Conservation (phyloP, 805 yeast genomes). For the Candida ascalaphidarum region DNA sequence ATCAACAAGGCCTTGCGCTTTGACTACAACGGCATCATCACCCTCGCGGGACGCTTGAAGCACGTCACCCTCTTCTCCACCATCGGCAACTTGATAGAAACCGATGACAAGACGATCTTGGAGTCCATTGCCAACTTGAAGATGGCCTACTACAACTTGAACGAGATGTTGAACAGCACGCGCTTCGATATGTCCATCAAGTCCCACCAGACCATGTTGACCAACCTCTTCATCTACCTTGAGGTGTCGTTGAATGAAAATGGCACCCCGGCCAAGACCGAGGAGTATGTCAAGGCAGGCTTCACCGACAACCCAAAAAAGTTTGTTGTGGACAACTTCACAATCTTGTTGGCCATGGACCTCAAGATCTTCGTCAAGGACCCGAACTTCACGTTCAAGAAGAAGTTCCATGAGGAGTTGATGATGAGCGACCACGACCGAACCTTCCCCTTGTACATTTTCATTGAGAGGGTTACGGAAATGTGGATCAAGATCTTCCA, state of each 20-base stretch:
- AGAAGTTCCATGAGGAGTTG: slow-evolving; percentile 54
- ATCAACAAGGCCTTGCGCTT: slow-evolving; percentile 34
- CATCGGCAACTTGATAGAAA: slow-evolving; percentile 31
- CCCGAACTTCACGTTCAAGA: slow-evolving; percentile 53
- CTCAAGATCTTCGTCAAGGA: slow-evolving; percentile 46
- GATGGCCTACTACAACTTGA: slow-evolving; percentile 23
- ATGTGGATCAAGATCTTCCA: slow-evolving; percentile 29
- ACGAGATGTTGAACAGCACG: slow-evolving; percentile 24
- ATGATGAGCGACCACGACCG: slow-evolving; percentile 47
- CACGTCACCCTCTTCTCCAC: slow-evolving; percentile 38
- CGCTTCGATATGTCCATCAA: slow-evolving; percentile 28
- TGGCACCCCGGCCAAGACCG: slow-evolving; percentile 33
- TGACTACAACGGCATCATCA: slow-evolving; percentile 33
- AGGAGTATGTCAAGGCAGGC: slow-evolving; percentile 39
- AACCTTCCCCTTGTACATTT: slow-evolving; percentile 41
- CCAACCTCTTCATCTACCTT: slow-evolving; percentile 28
- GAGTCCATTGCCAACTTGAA: slow-evolving; percentile 24
- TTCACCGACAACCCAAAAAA: slow-evolving; percentile 35
- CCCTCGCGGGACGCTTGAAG: slow-evolving; percentile 38
- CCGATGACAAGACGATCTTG: slow-evolving; percentile 23
- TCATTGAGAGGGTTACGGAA: slow-evolving; percentile 24
- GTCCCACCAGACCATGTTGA: slow-evolving; percentile 32
- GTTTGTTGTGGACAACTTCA: slow-evolving; percentile 35
- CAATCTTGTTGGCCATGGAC: slow-evolving; percentile 45
- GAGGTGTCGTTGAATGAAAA: slow-evolving; percentile 33